A percentile compares a stretch with the other conserved stretches of the same genome.
phyloP scores from a whole-genome alignment of 2,329 filamentous ascomycete species.

The Aspergillus sp. region DNA sequence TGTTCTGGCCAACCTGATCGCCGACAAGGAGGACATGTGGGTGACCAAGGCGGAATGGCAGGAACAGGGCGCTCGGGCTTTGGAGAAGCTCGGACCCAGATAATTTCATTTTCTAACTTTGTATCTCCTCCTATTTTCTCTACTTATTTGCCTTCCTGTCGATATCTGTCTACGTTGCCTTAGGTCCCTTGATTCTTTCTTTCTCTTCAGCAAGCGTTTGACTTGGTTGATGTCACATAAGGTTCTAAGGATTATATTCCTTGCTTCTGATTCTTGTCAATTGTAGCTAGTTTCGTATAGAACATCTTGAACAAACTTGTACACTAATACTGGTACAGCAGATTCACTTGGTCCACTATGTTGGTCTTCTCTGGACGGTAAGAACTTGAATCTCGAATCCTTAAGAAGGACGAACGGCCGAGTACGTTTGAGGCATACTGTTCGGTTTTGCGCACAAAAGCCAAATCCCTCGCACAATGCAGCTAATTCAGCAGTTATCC shows the following conservation, averaged over 20 bases:
- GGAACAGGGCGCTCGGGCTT: conserved; percentile 73
- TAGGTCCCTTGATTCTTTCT: not conserved
- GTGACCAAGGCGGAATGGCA: conserved; percentile 95
- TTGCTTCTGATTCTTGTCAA: not conserved
- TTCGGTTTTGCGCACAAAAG: no score
- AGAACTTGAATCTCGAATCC: no score
- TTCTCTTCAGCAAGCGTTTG: not conserved
- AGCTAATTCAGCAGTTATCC: no score
- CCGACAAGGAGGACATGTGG: conserved; percentile 99
- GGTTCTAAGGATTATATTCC: not conserved
- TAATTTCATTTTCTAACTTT: conserved; percentile 36
- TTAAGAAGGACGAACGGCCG: no score
- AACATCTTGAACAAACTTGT: not conserved
- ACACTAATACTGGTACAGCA: not conserved
- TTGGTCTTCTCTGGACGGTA: no score
- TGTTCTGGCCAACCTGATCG: conserved; percentile 97
- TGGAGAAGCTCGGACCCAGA: conserved; percentile 91
- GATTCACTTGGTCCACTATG: no score
- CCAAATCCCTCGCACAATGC: no score
- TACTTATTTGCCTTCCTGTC: conserved; percentile 10
- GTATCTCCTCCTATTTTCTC: conserved; percentile 12
- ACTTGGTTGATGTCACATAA: conserved; percentile 1
- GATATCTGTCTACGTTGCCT: conserved; percentile 2
- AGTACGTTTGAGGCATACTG: no score
- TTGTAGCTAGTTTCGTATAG: conserved; percentile 1